Evolutionary conservation across 129 eudicot genomes (phyloP).

Genomic region (Flaveria robusta): DNA sequence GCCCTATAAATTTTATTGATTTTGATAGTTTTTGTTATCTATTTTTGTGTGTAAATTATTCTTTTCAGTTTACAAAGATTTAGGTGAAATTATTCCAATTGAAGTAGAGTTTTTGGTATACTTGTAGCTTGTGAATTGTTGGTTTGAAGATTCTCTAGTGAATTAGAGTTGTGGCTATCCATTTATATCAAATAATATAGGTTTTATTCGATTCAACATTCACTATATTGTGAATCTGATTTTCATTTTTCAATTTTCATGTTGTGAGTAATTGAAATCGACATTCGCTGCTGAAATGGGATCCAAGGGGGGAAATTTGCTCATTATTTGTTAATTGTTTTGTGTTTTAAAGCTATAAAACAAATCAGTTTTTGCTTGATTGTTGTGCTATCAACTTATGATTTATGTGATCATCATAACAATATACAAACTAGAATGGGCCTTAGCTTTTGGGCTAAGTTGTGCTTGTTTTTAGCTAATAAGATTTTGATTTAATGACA

Average conservation of each 20-base stretch:
- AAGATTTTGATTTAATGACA: no score
- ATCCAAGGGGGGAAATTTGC: background rate
- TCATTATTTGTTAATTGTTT: background rate
- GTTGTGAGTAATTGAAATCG: background rate
- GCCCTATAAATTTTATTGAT: background rate
- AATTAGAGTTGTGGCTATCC: background rate
- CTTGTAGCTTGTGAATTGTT: background rate
- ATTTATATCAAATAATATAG: background rate
- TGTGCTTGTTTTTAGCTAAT: background rate
- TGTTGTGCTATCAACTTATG: background rate
- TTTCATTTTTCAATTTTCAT: background rate
- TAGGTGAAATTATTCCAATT: background rate
- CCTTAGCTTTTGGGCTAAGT: background rate
- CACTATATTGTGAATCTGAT: background rate
- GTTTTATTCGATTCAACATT: background rate
- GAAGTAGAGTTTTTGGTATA: background rate
- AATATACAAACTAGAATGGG: background rate
- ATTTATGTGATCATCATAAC: background rate
- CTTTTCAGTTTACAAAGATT: background rate
- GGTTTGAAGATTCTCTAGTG: background rate
- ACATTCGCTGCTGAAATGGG: background rate
- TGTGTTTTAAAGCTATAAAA: background rate
- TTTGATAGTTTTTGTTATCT: background rate
- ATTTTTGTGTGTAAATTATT: background rate
- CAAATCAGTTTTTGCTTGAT: background rate